A percentile compares a stretch with the other conserved stretches of the same genome.
These are phyloP conservation scores for Globisporangium megalacanthum DNA, from an alignment of 352 stramenopile species.

Conservation along the genomic window DNA sequence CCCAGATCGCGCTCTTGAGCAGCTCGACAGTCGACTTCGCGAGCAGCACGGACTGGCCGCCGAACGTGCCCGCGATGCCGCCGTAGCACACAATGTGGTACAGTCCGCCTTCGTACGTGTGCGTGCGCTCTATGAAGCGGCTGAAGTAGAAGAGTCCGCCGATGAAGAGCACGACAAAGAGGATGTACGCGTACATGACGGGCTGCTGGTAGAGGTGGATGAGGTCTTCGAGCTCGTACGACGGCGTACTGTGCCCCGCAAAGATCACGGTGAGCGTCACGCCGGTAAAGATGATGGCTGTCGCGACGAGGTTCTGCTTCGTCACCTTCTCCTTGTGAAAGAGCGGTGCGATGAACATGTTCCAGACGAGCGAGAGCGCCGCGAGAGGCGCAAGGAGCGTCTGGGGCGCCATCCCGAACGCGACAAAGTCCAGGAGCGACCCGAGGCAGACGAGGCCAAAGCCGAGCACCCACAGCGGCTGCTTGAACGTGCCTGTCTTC, in stretches of 20 bases:
- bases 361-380: slow-evolving; percentile 88
- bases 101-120: slow-evolving; percentile 59
- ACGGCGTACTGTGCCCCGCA: slow-evolving; percentile 76
- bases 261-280: slow-evolving; percentile 89
- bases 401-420: slow-evolving; percentile 89
- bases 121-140: slow-evolving; percentile 68
- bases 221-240: slow-evolving; percentile 85
- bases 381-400: slow-evolving; percentile 87
- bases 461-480: slow-evolving; percentile 88
- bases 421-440: slow-evolving; percentile 87
- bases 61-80: slow-evolving; percentile 85
- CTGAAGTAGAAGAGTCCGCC: slow-evolving; percentile 49
- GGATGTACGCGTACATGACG: slow-evolving; percentile 82
- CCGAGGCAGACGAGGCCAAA: slow-evolving; percentile 78
- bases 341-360: slow-evolving; percentile 88
- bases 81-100: slow-evolving; percentile 88
- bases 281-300: slow-evolving; percentile 84
- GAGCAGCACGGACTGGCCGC: slow-evolving; percentile 84
- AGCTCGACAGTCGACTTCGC: slow-evolving; percentile 88
- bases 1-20: slow-evolving; percentile 88
- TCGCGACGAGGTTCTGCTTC: slow-evolving; percentile 72
- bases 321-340: slow-evolving; percentile 90
- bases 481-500: slow-evolving; percentile 74
- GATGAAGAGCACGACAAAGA: slow-evolving; percentile 68
- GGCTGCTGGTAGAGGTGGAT: slow-evolving; percentile 74